A percentile compares a stretch with the other conserved stretches of the same genome.
phyloP scores from a whole-genome alignment of 306 rosid genomes.

The Prunus fruticosa region DNA sequence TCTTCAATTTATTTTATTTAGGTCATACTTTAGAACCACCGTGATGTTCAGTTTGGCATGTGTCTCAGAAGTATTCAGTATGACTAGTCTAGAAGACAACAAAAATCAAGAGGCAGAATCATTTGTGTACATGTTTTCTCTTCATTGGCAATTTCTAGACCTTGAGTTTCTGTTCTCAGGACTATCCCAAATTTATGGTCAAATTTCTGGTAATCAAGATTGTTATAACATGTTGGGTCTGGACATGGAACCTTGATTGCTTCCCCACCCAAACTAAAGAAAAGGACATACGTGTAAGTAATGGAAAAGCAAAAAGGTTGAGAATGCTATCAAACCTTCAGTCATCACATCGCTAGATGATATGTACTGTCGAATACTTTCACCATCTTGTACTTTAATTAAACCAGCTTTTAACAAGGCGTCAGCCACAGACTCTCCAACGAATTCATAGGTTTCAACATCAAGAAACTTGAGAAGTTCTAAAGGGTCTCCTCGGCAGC shows the following conservation, averaged over 20 bases:
- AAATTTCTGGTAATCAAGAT: background rate
- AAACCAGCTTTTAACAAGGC: slow-evolving; percentile 64
- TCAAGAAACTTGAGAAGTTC: slow-evolving; percentile 86
- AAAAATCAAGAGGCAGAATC: background rate
- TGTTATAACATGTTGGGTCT: background rate
- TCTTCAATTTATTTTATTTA: background rate
- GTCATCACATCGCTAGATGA: slow-evolving; percentile 25
- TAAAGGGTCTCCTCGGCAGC: slow-evolving; percentile 67
- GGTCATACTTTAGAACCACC: background rate
- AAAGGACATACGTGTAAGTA: background rate
- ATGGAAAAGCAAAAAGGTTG: background rate
- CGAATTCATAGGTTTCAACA: slow-evolving; percentile 93
- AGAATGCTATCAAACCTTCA: slow-evolving; percentile 47
- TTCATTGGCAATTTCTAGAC: background rate
- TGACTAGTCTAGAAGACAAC: background rate
- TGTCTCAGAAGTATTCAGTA: background rate
- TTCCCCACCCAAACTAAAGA: background rate
- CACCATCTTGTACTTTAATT: slow-evolving; percentile 49
- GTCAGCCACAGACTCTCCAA: slow-evolving; percentile 77
- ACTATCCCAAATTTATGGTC: background rate
- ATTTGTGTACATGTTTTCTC: background rate
- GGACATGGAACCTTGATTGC: background rate
- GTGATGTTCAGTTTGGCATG: background rate
- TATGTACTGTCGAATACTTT: slow-evolving; percentile 58
- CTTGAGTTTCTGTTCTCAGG: background rate